Conservation (phyloP, 208 protist species). For the Trypanosomatidae sp. region DNA sequence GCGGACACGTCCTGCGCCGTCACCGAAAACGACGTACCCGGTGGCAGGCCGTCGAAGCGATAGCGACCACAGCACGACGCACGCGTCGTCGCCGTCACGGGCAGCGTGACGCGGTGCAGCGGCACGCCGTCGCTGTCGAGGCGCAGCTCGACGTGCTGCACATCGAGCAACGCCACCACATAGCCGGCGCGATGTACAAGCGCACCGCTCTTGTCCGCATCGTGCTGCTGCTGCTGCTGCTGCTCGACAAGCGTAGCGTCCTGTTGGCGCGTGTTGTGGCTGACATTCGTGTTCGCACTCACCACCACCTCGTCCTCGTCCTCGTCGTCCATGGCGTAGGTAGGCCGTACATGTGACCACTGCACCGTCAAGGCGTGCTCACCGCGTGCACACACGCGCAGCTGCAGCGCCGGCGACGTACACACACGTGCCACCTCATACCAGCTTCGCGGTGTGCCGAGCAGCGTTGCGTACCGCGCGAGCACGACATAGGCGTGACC, state of each 20-base stretch:
- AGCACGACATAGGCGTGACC: slow-evolving; percentile 74
- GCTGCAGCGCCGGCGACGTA: slow-evolving; percentile 46
- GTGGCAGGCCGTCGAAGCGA: slow-evolving; percentile 33
- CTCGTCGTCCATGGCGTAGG: background rate
- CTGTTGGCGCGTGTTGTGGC: slow-evolving; percentile 8
- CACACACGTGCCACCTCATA: slow-evolving; percentile 62
- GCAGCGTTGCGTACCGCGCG: slow-evolving; percentile 70
- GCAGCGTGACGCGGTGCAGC: slow-evolving; percentile 20
- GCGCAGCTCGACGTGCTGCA: slow-evolving; percentile 8
- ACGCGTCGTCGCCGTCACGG: slow-evolving; percentile 19
- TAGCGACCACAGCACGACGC: slow-evolving; percentile 11
- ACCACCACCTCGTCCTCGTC: background rate
- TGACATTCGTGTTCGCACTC: background rate
- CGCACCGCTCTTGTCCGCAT: too few species aligned
- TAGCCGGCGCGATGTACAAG: too few species aligned
- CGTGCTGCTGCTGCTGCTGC: too few species aligned
- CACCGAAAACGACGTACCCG: slow-evolving; percentile 55
- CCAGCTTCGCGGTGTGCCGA: slow-evolving; percentile 68
- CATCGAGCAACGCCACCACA: too few species aligned
- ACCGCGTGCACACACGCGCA: slow-evolving; percentile 38
- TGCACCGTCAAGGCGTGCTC: slow-evolving; percentile 48
- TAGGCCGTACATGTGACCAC: too few species aligned
- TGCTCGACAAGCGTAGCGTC: too few species aligned
- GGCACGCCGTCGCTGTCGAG: slow-evolving; percentile 10
- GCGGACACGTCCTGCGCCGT: slow-evolving; percentile 50